These are phyloP conservation scores for Candida anglica DNA, from an alignment of 805 yeast species.

Conservation along the genomic window DNA sequence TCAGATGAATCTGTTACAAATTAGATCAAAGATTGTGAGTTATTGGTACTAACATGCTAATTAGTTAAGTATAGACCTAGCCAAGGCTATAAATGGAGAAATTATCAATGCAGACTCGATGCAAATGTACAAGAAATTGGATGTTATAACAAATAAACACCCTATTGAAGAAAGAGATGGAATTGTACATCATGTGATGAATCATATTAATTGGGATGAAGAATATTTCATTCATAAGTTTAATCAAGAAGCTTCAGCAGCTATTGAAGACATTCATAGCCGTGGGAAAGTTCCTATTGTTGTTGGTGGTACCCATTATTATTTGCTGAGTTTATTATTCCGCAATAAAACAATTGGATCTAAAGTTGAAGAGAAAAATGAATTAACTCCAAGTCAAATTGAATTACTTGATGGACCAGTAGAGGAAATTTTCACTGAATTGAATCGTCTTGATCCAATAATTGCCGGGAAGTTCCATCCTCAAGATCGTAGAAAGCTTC, in stretches of 20 bases:
- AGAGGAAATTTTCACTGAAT: slow-evolving; percentile 42
- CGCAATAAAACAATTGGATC: slow-evolving; percentile 59
- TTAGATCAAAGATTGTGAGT: background rate
- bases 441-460: slow-evolving; percentile 60
- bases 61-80: slow-evolving; percentile 73
- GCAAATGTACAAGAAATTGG: slow-evolving; percentile 81
- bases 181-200: slow-evolving; percentile 80
- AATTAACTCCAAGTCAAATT: slow-evolving; percentile 23
- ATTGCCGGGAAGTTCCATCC: slow-evolving; percentile 87
- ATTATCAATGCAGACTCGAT: slow-evolving; percentile 94
- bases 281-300: slow-evolving; percentile 78
- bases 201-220: slow-evolving; percentile 76
- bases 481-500: slow-evolving; percentile 73
- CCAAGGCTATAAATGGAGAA: slow-evolving; percentile 76
- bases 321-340: slow-evolving; percentile 73
- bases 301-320: slow-evolving; percentile 96
- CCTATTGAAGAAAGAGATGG: slow-evolving; percentile 75
- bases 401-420: slow-evolving; percentile 54
- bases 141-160: slow-evolving; percentile 87
- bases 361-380: slow-evolving; percentile 25
- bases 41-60: slow-evolving; percentile 2
- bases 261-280: slow-evolving; percentile 60
- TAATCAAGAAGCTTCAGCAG: slow-evolving; percentile 60
- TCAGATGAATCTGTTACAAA: background rate
- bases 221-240: slow-evolving; percentile 81